Conservation (phyloP, 495 filamentous ascomycete species). For the Trichoderma reesei region DNA sequence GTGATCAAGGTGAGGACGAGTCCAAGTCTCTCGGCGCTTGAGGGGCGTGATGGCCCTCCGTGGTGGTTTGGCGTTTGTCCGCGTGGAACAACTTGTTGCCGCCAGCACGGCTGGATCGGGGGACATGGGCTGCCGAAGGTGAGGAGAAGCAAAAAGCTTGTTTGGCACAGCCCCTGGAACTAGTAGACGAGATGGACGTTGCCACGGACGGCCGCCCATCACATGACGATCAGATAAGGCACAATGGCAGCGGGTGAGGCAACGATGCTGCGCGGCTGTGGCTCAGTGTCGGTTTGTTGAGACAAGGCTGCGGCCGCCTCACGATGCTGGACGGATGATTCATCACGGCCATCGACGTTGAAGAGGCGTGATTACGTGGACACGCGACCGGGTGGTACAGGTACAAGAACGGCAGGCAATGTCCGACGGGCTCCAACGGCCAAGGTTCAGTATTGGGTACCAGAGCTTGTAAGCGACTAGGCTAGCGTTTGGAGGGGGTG, state of each 20-base stretch:
- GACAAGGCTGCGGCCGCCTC: neutral
- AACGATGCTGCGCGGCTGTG: neutral
- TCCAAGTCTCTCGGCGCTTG: no score
- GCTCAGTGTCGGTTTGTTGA: neutral
- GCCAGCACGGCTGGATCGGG: neutral
- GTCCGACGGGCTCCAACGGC: no score
- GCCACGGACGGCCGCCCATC: conserved; percentile 7
- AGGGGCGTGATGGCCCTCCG: neutral
- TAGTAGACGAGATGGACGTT: neutral
- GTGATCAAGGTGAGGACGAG: no score
- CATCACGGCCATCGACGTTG: neutral
- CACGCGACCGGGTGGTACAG: neutral
- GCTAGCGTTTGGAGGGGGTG: no score
- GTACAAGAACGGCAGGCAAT: no score
- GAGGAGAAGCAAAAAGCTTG: neutral
- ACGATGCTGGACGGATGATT: neutral
- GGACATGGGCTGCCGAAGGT: neutral
- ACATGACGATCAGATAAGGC: conserved; percentile 8
- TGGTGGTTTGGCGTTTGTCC: neutral
- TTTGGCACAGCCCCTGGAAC: conserved; percentile 4
- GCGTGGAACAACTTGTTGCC: neutral
- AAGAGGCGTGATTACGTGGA: neutral
- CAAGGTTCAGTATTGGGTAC: no score
- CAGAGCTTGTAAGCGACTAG: no score
- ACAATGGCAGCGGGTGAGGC: neutral